Evolutionary conservation across 148 eudicot species (phyloP), one percentile per base, ranked within the genome.

Genomic region (Oxyria digyna): DNA sequence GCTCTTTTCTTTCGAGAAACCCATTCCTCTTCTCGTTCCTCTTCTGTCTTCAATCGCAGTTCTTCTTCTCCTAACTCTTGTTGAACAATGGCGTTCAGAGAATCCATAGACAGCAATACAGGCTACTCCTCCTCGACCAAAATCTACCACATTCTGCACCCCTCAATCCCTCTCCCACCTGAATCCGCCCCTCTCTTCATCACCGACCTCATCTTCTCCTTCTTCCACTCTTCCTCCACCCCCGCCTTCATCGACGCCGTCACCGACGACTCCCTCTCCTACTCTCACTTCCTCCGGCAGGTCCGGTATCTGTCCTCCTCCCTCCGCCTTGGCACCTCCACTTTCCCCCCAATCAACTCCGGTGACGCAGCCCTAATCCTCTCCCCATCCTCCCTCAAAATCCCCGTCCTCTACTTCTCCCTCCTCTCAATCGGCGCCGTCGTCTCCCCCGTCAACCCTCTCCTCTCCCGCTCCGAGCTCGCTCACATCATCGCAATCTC

Each of bases 51-150:
- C n/a, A n/a, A n/a, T n/a, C n/a, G n/a, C n/a, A n/a, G n/a, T n/a
- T n/a, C n/a, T n/a, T n/a, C n/a, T n/a, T n/a, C n/a, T n/a, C n/a
- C n/a, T n/a, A n/a, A n/a, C n/a, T n/a, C n/a, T n/a, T n/a, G n/a
- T n/a, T n/a, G n/a, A n/a, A n/a, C 68, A 20, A 64, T 57, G 23
- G 43, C 21, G n/a, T n/a, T 66, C 17, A n/a, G n/a, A n/a, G 21
- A 40, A n/a, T 67, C 55, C 24, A 45, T 52, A 2, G 42, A 21
- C 5, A 71, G n/a, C n/a, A n/a, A n/a, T n/a, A n/a, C 21, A 20
- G 97, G 97, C 18, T 91, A 74, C 82, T 80, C 77, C 76, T 5
- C 77, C 0, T 5, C 73, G n/a, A 91, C 95, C 12, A 74, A 76
- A 27, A 86, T 77, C 41, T 88, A 64, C 83, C 78, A 75, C 69